Base-by-base conservation (phyloP, 345 rosid species). In the Gossypium rotundifolium region DNA sequence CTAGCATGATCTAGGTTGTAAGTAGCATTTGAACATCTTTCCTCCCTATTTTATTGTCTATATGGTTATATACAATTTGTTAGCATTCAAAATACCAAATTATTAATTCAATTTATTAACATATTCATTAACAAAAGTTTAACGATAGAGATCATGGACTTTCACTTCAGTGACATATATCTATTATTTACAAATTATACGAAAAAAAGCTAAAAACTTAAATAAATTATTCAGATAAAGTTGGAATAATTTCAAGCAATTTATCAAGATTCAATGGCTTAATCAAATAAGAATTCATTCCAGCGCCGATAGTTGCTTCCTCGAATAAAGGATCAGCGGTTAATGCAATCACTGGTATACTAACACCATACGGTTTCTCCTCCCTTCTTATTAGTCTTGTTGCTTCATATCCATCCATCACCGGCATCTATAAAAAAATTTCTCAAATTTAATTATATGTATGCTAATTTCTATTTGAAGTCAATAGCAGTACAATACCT, bases 271-370 rank as follows among this genome's bases (percentile, higher is more conserved):
- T 58, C 65, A 81, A 68, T 12, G 84, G 84, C 29, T 84, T 81
- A 2, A 69, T 79, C 48, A 84, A 65, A 73, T 81, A 79, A 61
- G 74, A 76, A 65, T 84, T 84, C 84, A 84, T 81, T 20, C 86
- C 86, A 49, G 84, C 80, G 1, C 70, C 77, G 8, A 20, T 46
- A 3, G 44, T 70, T 65, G 71, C 70, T 80, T 79, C 77, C 64
- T 73, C 83, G 2, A 71, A 40, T 65, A 53, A 52, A 27, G 73
- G 73, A 62, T 79, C 72, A 1, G 78, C 82, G 16, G 86, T 81
- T 54, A 85, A 42, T 71, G 82, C 85, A 10, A 83, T 83, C 1
- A 83, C 81, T 1, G 88, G 86, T 1, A 76, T 59, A 25, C 74
- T 85, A 17, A 83, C 79, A 18, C 38, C 46, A 12, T 83, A 74